Percentiles rank a stretch among this genome's conserved stretches.
These are phyloP conservation scores for Yamadazyma epiphylla DNA, from an alignment of 1,139 yeast species.

Conservation along the genomic window DNA sequence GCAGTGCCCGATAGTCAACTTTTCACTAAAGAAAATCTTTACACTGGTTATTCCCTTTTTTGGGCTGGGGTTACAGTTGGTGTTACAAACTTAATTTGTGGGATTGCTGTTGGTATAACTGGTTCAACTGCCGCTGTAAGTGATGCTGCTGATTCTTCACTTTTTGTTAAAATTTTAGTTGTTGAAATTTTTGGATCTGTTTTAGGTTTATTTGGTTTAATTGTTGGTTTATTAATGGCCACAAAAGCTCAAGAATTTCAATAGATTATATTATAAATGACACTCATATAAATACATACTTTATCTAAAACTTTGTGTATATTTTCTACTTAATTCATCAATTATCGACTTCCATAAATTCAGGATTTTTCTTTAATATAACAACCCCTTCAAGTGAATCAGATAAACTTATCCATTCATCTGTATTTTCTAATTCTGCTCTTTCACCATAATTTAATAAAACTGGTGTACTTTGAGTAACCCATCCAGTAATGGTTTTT, in stretches of 20 bases:
- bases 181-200: constrained; percentile 97
- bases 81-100: constrained; percentile 87
- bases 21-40: constrained; percentile 78
- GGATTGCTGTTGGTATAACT: constrained; percentile 95
- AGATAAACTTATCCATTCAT: constrained; percentile 82
- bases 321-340: constrained; percentile 8
- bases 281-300: neutral
- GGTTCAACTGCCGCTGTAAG: constrained; percentile 98
- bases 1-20: constrained; percentile 59
- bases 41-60: constrained; percentile 90
- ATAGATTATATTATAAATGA: constrained; percentile 15
- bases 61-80: constrained; percentile 99
- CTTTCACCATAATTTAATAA: constrained; percentile 90
- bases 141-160: constrained; percentile 95
- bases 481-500: constrained; percentile 98
- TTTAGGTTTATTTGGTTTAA: constrained; percentile 88
- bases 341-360: constrained; percentile 67
- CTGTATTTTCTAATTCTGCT: constrained; percentile 89
- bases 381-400: constrained; percentile 90
- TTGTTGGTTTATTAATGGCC: constrained; percentile 96
- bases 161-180: constrained; percentile 93
- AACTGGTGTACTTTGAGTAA: constrained; percentile 96
- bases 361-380: constrained; percentile 86
- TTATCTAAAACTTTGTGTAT: neutral
- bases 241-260: constrained; percentile 85